A percentile compares a stretch with the other conserved stretches of the same genome.
Evolutionary conservation across 1,139 yeast genomes (phyloP).

Genomic region (Yamadazyma conglobata): DNA sequence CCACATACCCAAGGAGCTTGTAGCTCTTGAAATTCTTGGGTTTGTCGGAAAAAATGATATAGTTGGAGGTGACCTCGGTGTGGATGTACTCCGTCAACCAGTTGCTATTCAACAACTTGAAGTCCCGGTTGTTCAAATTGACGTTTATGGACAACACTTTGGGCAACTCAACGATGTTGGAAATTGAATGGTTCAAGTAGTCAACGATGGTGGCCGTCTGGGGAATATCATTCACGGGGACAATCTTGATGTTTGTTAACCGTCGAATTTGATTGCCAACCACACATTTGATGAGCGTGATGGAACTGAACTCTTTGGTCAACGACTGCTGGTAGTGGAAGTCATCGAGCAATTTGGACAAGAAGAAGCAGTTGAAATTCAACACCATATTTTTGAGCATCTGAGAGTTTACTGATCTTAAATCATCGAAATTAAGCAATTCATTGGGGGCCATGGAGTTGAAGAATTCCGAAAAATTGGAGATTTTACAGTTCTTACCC

Average conservation of each 20-base stretch:
- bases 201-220: conserved; percentile 28
- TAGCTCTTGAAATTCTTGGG: conserved; percentile 37
- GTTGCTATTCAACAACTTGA: conserved; percentile 19
- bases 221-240: conserved; percentile 6
- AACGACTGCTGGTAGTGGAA: conserved; percentile 29
- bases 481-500: conserved; percentile 67
- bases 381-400: conserved; percentile 44
- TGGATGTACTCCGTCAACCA: conserved; percentile 46
- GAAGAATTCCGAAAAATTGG: conserved; percentile 59
- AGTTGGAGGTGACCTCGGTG: conserved; percentile 15
- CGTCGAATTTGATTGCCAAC: conserved; percentile 20
- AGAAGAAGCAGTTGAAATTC: conserved; percentile 56
- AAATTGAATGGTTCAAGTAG: conserved; percentile 55
- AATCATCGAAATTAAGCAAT: conserved; percentile 50
- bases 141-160: conserved; percentile 64
- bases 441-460: conserved; percentile 45
- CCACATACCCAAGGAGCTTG: conserved; percentile 65
- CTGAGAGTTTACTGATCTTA: conserved; percentile 31
- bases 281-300: conserved; percentile 32
- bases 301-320: conserved; percentile 17
- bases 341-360: conserved; percentile 49
- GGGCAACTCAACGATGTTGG: conserved; percentile 44
- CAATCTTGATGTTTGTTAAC: conserved; percentile 21
- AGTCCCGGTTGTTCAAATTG: conserved; percentile 51
- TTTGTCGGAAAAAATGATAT: conserved; percentile 17